Base-by-base conservation (phyloP, 129 eudicot genomes). In the Scalesia atractyloides region DNA sequence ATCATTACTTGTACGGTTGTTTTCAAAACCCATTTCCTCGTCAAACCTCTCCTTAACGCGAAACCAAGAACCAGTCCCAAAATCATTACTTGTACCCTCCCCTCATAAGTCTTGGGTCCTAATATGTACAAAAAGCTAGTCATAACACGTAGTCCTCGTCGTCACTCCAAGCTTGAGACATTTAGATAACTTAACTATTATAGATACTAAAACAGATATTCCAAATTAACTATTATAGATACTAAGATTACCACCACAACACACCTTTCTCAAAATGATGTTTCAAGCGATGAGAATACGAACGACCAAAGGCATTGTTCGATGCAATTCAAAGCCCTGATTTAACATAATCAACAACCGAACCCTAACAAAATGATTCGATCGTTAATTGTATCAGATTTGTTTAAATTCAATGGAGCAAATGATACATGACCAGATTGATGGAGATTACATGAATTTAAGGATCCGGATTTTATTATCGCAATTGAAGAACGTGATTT, bases 241-340 rank as follows among this genome's bases (percentile, higher is more conserved):
- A 87, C 96, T 89, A 92, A 89, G 88, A 87, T 92, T 89, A 89
- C 98, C 96, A 85, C 96, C 96, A 83, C 98, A 91, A 87, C n/a
- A 87, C 91, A 54, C 94, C 67, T 76, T 89, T 92, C 56, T 89
- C 85, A 77, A 92, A 91, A 73, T 75, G 84, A 83, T 69, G 89
- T 83, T 92, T 92, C 76, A 89, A 82, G 72, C 98, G 98, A 83
- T 92, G 91, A 66, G 95, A 89, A 74, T 58, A 86, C 54, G 82
- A 83, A 47, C 81, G 76, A 77, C 89, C 91, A 88, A 92, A 87
- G 72, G 88, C 98, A 92, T 92, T 78, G 81, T 87, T 81, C 86
- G 89, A 89, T 92, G 97, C 96, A 83, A 80, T 80, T 70, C 76
- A 57, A 76, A 63, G 69, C 81, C 77, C 20, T 26, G 54, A 19